phyloP scores from a whole-genome alignment of 768 basidiomycete genomes.

The Rhizopogon roseolus region DNA sequence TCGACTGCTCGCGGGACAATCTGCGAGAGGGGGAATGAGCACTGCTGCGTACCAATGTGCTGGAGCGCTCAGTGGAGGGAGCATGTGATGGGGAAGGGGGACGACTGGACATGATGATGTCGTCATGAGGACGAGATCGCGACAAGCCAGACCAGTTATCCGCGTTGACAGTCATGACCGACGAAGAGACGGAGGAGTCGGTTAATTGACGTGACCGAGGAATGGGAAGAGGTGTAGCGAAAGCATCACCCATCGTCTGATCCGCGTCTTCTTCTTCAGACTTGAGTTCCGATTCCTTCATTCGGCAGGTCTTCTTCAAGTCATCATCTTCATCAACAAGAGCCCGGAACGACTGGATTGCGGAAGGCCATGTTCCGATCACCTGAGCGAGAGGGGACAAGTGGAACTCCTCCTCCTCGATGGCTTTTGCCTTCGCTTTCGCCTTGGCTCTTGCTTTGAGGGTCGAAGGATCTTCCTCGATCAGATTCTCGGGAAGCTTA shows the following conservation, averaged over 20 bases:
- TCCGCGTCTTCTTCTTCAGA: neutral
- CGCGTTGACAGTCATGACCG: neutral
- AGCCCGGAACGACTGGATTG: constrained; percentile 23
- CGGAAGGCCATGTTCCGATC: constrained; percentile 19
- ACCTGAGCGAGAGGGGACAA: constrained; percentile 27
- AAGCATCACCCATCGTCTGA: neutral
- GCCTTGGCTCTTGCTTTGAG: constrained; percentile 8
- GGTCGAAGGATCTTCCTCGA: constrained; percentile 8
- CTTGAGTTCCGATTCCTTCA: constrained; percentile 5
- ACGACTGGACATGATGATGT: constrained; percentile 3
- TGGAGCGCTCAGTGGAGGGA: constrained; percentile 15
- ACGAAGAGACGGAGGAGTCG: neutral
- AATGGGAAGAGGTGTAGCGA: constrained; percentile 13
- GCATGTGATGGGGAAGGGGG: constrained; percentile 24
- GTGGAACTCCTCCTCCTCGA: constrained; percentile 26
- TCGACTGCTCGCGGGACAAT: constrained; percentile 10
- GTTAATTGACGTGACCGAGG: constrained; percentile 9
- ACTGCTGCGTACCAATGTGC: constrained; percentile 22
- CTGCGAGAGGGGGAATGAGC: constrained; percentile 19
- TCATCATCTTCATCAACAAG: constrained; percentile 26
- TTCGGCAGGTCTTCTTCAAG: constrained; percentile 12
- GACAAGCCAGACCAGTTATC: constrained; percentile 4
- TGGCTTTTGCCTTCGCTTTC: constrained; percentile 16
- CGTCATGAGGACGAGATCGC: constrained; percentile 18
- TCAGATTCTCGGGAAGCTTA: constrained; percentile 12